Evolutionary conservation across 305 asterid species (phyloP).

Genomic region (Fraxinus sp.): DNA sequence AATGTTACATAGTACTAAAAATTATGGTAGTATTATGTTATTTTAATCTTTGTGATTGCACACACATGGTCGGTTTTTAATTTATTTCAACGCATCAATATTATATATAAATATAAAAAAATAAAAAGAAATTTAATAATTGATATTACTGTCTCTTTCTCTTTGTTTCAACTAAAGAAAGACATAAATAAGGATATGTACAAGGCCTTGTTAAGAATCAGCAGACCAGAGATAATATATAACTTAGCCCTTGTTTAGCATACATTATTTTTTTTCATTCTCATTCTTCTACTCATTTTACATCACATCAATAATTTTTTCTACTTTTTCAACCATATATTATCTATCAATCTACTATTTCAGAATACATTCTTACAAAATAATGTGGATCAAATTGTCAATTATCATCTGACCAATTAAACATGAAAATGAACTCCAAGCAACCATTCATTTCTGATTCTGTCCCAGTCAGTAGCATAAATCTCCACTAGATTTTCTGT

Average conservation of each 20-base stretch:
- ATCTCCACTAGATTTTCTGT: neutral
- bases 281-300: too few species aligned
- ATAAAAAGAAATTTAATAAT: too few species aligned
- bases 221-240: neutral
- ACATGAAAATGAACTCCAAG: neutral
- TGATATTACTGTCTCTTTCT: neutral
- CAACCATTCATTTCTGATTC: neutral
- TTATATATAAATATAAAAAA: too few species aligned
- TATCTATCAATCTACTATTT: too few species aligned
- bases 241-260: neutral
- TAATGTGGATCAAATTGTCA: neutral
- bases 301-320: too few species aligned
- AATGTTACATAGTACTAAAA: too few species aligned
- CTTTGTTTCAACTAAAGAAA: neutral
- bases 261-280: too few species aligned
- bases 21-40: too few species aligned
- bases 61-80: too few species aligned
- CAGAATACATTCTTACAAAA: too few species aligned
- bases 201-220: neutral
- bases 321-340: too few species aligned
- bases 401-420: neutral
- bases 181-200: neutral
- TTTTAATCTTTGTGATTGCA: too few species aligned
- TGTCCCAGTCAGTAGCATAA: neutral
- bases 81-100: neutral